Percentiles rank a stretch among this genome's conserved stretches.
phyloP scores from a whole-genome alignment of 352 stramenopile species.

The Globisporangium solare region DNA sequence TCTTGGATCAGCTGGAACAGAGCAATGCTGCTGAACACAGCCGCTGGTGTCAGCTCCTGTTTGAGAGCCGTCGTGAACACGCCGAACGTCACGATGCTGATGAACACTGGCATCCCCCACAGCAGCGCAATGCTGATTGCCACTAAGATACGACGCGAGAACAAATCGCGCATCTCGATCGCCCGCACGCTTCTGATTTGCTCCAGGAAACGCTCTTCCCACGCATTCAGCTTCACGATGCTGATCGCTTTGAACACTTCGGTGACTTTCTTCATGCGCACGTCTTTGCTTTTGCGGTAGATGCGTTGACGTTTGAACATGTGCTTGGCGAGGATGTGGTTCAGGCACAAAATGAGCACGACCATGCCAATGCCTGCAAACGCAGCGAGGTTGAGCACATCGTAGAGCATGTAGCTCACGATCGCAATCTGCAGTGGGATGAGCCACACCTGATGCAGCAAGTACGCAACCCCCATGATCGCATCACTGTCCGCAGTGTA shows the following conservation, averaged over 20 bases:
- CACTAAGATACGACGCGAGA: slow-evolving; percentile 19
- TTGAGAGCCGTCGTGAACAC: slow-evolving; percentile 45
- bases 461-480: slow-evolving; percentile 32
- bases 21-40: slow-evolving; percentile 60
- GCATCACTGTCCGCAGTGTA: slow-evolving; percentile 53
- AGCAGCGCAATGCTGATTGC: slow-evolving; percentile 73
- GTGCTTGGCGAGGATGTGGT: slow-evolving; percentile 26
- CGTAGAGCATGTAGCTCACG: slow-evolving; percentile 41
- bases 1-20: slow-evolving; percentile 77
- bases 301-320: slow-evolving; percentile 25
- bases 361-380: slow-evolving; percentile 40
- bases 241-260: slow-evolving; percentile 91
- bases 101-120: slow-evolving; percentile 47
- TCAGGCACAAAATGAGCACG: slow-evolving; percentile 27
- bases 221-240: slow-evolving; percentile 94
- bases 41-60: slow-evolving; percentile 79
- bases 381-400: slow-evolving; percentile 29
- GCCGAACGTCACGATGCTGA: slow-evolving; percentile 40
- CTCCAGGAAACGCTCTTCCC: slow-evolving; percentile 81
- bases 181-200: slow-evolving; percentile 33
- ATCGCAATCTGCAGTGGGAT: slow-evolving; percentile 46
- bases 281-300: slow-evolving; percentile 38
- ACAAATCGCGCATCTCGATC: slow-evolving; percentile 32
- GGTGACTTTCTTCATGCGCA: slow-evolving; percentile 87
- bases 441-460: slow-evolving; percentile 62